Percentiles rank a stretch among this genome's conserved stretches.
These are phyloP conservation scores for Chlorophyllum brunneum DNA, from an alignment of 768 basidiomycete species.

Conservation along the genomic window DNA sequence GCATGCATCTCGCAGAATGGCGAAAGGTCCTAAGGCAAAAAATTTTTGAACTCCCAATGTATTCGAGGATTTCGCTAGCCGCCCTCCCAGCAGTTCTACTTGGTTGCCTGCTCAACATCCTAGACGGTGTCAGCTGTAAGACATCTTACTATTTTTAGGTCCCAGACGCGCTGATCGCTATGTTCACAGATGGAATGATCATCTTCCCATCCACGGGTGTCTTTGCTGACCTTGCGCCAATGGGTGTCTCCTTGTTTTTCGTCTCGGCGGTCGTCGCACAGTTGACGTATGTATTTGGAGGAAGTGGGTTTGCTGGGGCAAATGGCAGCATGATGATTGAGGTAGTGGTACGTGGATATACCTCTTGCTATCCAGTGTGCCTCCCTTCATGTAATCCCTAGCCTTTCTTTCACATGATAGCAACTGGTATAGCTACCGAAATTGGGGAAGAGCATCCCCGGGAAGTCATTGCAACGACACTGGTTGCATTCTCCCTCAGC, in stretches of 20 bases:
- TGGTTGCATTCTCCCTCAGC: constrained; percentile 84
- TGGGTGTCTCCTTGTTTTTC: constrained; percentile 96
- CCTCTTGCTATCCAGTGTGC: background rate
- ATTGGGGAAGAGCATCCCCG: constrained; percentile 67
- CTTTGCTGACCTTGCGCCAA: constrained; percentile 77
- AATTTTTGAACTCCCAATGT: constrained; percentile 15
- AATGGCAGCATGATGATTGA: constrained; percentile 99
- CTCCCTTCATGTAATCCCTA: constrained; percentile 22
- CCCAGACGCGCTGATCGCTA: background rate
- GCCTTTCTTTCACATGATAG: constrained; percentile 96
- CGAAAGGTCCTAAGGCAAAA: constrained; percentile 7
- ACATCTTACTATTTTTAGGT: constrained; percentile 14
- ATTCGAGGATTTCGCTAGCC: constrained; percentile 28
- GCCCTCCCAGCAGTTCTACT: constrained; percentile 82
- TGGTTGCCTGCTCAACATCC: constrained; percentile 81
- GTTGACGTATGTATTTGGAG: constrained; percentile 80
- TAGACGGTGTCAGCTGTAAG: constrained; percentile 92
- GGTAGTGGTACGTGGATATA: constrained; percentile 66
- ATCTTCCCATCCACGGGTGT: constrained; percentile 84
- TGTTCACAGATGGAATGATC: constrained; percentile 80
- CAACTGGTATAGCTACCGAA: constrained; percentile 64
- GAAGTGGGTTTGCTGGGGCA: constrained; percentile 84
- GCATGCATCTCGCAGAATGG: constrained; percentile 5
- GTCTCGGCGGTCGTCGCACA: constrained; percentile 81
- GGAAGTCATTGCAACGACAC: constrained; percentile 86